These are phyloP conservation scores for Galeopsis tetrahit DNA, from an alignment of 257 asterid genomes.

Conservation along the genomic window DNA sequence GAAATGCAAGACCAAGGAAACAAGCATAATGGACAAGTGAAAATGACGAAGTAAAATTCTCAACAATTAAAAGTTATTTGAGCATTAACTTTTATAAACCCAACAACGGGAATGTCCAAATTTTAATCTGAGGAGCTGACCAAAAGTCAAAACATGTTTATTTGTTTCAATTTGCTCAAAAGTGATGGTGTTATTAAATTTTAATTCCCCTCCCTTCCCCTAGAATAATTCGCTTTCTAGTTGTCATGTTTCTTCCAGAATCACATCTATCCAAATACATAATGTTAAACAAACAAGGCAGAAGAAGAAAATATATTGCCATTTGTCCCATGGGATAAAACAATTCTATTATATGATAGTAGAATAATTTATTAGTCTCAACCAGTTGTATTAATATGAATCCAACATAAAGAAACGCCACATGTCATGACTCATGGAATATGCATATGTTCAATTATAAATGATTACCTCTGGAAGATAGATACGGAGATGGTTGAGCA, in stretches of 20 bases:
- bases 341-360: constrained; percentile 6
- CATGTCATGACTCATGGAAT: background rate
- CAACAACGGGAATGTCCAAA: constrained; percentile 20
- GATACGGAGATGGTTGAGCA: constrained; percentile 97
- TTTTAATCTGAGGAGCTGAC: too few species aligned
- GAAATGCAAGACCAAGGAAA: background rate
- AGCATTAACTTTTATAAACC: constrained; percentile 19
- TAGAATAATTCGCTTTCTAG: background rate
- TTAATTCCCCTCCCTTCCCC: background rate
- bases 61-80: background rate
- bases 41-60: background rate
- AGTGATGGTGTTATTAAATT: background rate
- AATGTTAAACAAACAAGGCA: constrained; percentile 27
- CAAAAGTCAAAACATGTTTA: too few species aligned
- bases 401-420: constrained; percentile 21
- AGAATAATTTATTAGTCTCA: constrained; percentile 3
- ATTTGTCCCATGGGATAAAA: constrained; percentile 18
- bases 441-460: constrained; percentile 19
- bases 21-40: background rate
- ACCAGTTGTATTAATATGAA: constrained; percentile 5
- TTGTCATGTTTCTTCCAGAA: background rate
- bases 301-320: constrained; percentile 23
- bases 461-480: constrained; percentile 91
- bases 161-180: constrained; percentile 26
- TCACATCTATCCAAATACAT: constrained; percentile 17